Base-by-base conservation (phyloP, 106 monocot genomes). In the Dendrobium officinale region DNA sequence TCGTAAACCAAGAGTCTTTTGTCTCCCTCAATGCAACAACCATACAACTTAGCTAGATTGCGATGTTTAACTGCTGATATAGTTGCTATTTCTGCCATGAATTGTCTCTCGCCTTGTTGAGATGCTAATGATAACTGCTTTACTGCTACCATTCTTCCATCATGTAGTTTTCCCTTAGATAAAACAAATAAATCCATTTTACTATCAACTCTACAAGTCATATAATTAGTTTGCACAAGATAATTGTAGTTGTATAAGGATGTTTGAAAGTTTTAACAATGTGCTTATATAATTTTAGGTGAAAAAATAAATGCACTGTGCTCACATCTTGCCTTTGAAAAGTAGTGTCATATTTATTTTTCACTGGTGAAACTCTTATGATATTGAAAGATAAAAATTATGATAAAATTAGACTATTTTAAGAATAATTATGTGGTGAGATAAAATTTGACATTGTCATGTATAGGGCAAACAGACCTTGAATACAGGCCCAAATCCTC, bases 51-150 rank as follows among this genome's bases (percentile, higher is more conserved):
- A 79, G 94, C 97, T 17, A 98, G 86, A 72, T 91, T 98, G 11
- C 91, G 81, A 42, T 98, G 94, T 72, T 98, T 94, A 22, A 98
- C 92, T 45, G 88, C 81, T 20, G 97, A 98, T 67, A 98, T 98
- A 1, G 89, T 94, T 22, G 84, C 92, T 68, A 98, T 94, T 80
- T 98, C 97, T 54, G 97, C 83, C 77, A 88, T 72, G 74, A 98
- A 98, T 77, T 98, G 90, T 7, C 67, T 77, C 77, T 94, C 94
- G 61, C 94, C 97, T 75, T 98, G 94, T 73, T 80, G 82, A 41
- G 92, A 94, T 48, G 87, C 20, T 55, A 86, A 89, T 68, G 86
- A 89, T 45, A 98, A 85, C 81, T 92, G 92, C 83, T 98, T 98
- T 42, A 94, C 94, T 15, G 94, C 97, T 48, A 98, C 85, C 20